Evolutionary conservation across 768 basidiomycete species (phyloP).

Genomic region (Porphyrellus cyaneotinctus): DNA sequence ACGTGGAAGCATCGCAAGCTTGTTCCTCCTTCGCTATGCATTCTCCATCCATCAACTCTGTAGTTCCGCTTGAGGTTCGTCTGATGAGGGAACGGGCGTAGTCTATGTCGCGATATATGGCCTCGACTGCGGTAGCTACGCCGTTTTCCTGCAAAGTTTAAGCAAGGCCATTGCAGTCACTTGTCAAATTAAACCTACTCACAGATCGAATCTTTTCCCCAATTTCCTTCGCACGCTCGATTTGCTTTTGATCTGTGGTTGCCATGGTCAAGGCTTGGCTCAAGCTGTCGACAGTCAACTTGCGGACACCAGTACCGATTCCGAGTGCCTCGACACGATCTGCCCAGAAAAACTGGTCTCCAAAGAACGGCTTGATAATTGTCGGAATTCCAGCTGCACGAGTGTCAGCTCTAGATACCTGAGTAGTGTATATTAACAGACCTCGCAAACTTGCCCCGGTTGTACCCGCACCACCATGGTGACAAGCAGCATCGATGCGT

Average conservation of each 20-base stretch:
- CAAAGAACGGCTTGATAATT: constrained; percentile 96
- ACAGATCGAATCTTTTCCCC: constrained; percentile 88
- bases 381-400: constrained; percentile 83
- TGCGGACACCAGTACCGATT: constrained; percentile 83
- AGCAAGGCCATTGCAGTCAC: not conserved
- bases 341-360: constrained; percentile 97
- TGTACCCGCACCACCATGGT: constrained; percentile 97
- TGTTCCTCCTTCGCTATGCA: constrained; percentile 31
- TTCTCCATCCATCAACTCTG: constrained; percentile 19
- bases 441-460: constrained; percentile 93
- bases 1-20: constrained; percentile 25
- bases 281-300: constrained; percentile 75
- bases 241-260: constrained; percentile 86
- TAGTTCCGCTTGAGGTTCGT: constrained; percentile 32
- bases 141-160: constrained; percentile 74
- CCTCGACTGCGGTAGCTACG: constrained; percentile 89
- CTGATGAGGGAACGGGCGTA: constrained; percentile 89
- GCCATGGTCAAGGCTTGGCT: constrained; percentile 76
- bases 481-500: constrained; percentile 93
- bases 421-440: constrained; percentile 32
- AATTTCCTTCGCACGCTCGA: constrained; percentile 75
- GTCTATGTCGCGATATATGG: constrained; percentile 94
- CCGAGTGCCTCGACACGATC: constrained; percentile 97
- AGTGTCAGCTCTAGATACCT: constrained; percentile 1
- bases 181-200: constrained; percentile 17